These are phyloP conservation scores for Rhizopus microsporus DNA, from an alignment of 371 early-diverging fungal species.

Conservation along the genomic window DNA sequence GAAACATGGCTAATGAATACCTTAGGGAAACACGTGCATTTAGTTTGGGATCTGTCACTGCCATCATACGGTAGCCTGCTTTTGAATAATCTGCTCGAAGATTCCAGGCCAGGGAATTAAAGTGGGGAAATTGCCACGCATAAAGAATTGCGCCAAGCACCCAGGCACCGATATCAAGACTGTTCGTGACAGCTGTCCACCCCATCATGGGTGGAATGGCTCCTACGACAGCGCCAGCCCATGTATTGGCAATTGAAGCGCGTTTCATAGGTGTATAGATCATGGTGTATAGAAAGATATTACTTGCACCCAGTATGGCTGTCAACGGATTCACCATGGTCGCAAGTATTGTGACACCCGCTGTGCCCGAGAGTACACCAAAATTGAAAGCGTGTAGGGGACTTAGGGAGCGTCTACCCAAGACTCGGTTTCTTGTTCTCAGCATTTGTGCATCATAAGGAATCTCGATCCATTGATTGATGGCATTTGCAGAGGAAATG, in stretches of 20 bases:
- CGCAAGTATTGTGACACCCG: conserved; percentile 70
- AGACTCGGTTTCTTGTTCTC: conserved; percentile 85
- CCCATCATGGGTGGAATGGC: conserved; percentile 99
- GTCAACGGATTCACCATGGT: conserved; percentile 86
- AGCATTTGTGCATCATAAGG: conserved; percentile 98
- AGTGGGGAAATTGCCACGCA: conserved; percentile 99
- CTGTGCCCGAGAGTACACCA: conserved; percentile 71
- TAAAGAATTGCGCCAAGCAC: conserved; percentile 80
- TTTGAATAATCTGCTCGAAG: conserved; percentile 93
- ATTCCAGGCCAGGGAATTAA: conserved; percentile 93
- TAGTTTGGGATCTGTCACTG: conserved; percentile 83
- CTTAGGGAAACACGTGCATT: conserved; percentile 88
- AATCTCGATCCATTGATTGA: conserved; percentile 95
- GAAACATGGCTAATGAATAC: conserved; percentile 83
- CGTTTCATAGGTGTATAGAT: conserved; percentile 96
- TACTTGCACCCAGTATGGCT: conserved; percentile 78
- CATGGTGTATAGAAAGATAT: conserved; percentile 85
- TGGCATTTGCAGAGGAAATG: conserved; percentile 89
- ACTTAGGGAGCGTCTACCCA: conserved; percentile 79
- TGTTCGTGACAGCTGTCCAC: conserved; percentile 85
- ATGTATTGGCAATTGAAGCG: conserved; percentile 90
- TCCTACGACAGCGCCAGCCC: conserved; percentile 95
- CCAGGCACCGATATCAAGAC: conserved; percentile 75
- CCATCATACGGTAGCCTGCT: conserved; percentile 97
- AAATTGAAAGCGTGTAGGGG: conserved; percentile 85